Percentiles rank a stretch among this genome's conserved stretches.
These are phyloP conservation scores for Coccomyxa subellipsoidea DNA, from an alignment of 163 green algal genomes.

Conservation along the genomic window DNA sequence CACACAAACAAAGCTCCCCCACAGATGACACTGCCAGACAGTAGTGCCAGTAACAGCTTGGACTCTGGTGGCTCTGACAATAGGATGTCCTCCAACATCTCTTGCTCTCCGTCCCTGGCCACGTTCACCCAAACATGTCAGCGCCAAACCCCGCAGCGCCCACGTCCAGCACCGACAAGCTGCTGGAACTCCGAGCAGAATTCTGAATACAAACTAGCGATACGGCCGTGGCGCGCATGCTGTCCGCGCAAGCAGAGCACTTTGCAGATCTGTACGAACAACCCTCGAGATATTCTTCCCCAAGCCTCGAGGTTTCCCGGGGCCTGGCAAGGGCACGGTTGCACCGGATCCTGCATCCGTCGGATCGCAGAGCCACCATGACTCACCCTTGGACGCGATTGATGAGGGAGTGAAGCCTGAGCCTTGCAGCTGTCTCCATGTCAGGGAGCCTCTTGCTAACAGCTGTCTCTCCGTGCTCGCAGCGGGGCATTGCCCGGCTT, in stretches of 20 bases:
- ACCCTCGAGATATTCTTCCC: background rate
- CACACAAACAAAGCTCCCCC: background rate
- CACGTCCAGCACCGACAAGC: background rate
- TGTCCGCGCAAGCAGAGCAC: too few relatives aligned
- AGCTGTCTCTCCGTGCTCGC: background rate
- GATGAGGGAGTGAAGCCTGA: background rate
- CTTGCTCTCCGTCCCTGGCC: background rate
- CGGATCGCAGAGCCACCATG: background rate
- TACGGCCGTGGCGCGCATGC: too few relatives aligned
- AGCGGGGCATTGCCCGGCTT: background rate
- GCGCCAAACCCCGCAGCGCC: background rate
- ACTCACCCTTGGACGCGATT: conserved; percentile 5
- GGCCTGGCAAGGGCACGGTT: too few relatives aligned
- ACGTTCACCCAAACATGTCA: background rate
- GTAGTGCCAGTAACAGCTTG: background rate
- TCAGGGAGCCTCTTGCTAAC: background rate
- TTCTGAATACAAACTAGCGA: too few relatives aligned
- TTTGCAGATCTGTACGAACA: background rate
- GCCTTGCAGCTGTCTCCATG: conserved; percentile 1
- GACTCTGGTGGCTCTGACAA: background rate
- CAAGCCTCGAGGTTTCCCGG: background rate
- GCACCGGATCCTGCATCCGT: too few relatives aligned
- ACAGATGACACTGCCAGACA: background rate
- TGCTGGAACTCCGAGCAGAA: background rate
- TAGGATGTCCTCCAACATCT: background rate